phyloP scores from a whole-genome alignment of 2,329 filamentous ascomycete genomes.

The Stagonosporopsis chrysanthemi region DNA sequence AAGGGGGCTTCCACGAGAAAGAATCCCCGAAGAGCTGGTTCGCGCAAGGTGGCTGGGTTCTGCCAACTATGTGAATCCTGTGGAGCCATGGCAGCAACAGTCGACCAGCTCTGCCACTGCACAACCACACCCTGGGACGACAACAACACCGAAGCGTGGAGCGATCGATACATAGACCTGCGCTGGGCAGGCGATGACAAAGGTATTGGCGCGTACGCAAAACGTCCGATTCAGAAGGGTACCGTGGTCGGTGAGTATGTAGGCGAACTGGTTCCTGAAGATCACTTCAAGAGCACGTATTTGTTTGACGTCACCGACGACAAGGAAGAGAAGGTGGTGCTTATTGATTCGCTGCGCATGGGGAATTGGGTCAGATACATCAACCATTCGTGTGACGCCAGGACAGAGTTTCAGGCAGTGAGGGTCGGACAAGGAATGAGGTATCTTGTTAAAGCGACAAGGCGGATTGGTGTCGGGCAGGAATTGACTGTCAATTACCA shows the following conservation, averaged over 20 bases:
- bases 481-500: background rate
- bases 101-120: background rate
- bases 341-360: background rate
- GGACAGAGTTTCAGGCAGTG: background rate
- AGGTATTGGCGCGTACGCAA: constrained; percentile 5
- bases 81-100: background rate
- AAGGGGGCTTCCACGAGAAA: background rate
- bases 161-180: background rate
- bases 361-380: background rate
- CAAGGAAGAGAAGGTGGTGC: background rate
- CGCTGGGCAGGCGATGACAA: background rate
- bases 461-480: background rate
- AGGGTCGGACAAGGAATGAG: background rate
- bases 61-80: background rate
- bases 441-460: background rate
- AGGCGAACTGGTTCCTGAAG: background rate
- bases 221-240: background rate
- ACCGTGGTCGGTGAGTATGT: constrained; percentile 13
- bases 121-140: background rate
- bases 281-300: background rate
- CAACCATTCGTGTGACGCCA: constrained; percentile 5
- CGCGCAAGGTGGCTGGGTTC: background rate
- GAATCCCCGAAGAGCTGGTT: background rate
- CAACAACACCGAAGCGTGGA: background rate
- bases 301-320: background rate